Evolutionary conservation across 2,329 filamentous ascomycete species (phyloP), one percentile per base, ranked within the genome.

Genomic region (Cladosporium colombiae): DNA sequence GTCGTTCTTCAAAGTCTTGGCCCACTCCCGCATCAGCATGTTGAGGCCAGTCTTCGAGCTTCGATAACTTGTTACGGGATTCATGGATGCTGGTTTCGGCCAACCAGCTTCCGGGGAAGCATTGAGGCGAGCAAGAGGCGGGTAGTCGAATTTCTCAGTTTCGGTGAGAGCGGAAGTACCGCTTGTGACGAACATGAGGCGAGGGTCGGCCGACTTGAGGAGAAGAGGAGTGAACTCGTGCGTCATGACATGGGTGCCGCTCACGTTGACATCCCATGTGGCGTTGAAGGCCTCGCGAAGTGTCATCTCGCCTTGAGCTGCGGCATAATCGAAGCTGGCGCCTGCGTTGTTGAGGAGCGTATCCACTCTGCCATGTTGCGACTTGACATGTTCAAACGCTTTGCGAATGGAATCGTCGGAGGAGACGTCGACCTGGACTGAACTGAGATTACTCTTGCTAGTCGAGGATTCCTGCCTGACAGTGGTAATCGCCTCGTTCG

Each of bases 301-400:
- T 3, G 69, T 72, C 21, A 75, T 67, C 11, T 74, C 68, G 29
- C 74, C 72, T 16, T 66, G 25, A 4, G 66, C 59, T 64, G 78
- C 71, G 5, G 79, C 67, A 3, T 25, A 27, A 66, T 86, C 84
- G 68, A 82, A 82, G n/a, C 72, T 71, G 35, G 75, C 80, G 29
- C 83, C 85, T 0, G 83, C 86, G 63, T 88, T 88, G 75, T 88
- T 88, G 66, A 88, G 73, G 0, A 88, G 78, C 1, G 78, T 74
- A 59, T 88, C 85, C 2, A 88, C 46, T 14, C 74, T 78, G 14
- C 81, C 83, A 67, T 78, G 78, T 16, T 76, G 77, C n/a, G 71
- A 67, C 21, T 76, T 56, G 18, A 89, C 76, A 0, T 76, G 65
- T 29, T 82, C 75, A 66, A 80, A 81, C 0, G 83, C 82, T 2